These are phyloP conservation scores for Hericium rajendrae DNA, from an alignment of 768 basidiomycete species.

Conservation along the genomic window DNA sequence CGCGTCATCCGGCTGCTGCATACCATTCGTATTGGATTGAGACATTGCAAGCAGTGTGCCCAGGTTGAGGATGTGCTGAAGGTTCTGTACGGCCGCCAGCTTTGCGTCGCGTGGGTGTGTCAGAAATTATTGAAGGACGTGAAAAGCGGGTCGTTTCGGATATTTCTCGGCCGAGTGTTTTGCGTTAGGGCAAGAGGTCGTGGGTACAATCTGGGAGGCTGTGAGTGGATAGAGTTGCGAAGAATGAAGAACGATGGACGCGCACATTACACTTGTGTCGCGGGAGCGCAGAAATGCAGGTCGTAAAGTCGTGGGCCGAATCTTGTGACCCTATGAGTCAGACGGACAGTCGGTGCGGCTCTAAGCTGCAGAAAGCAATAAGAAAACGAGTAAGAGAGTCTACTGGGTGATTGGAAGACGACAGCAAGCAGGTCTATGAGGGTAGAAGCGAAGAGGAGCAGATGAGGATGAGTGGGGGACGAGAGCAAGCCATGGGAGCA, in stretches of 20 bases:
- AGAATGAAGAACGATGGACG: background rate
- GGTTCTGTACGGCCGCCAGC: constrained; percentile 15
- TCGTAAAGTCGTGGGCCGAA: background rate
- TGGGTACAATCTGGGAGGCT: constrained; percentile 10
- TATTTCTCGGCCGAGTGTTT: constrained; percentile 6
- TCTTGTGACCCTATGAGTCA: background rate
- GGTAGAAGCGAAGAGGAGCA: background rate
- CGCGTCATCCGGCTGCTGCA: constrained; percentile 29
- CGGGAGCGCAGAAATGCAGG: constrained; percentile 4
- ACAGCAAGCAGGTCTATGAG: background rate
- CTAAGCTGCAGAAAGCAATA: constrained; percentile 4
- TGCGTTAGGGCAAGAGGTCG: constrained; percentile 1
- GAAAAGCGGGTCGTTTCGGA: constrained; percentile 6
- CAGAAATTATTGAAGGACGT: background rate
- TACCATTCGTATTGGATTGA: constrained; percentile 23
- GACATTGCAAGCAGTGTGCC: constrained; percentile 23
- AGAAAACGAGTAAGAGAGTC: background rate
- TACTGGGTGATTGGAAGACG: background rate
- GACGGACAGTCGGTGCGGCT: background rate
- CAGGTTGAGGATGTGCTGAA: constrained; percentile 16
- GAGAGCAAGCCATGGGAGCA: background rate
- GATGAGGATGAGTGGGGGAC: background rate
- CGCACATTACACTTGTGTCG: constrained; percentile 8
- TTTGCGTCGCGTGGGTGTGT: constrained; percentile 4
- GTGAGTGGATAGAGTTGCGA: background rate